Percentiles rank a stretch among this genome's conserved stretches.
Conservation (phyloP, 805 yeast genomes). For the Ogataea nitratoaversa region DNA sequence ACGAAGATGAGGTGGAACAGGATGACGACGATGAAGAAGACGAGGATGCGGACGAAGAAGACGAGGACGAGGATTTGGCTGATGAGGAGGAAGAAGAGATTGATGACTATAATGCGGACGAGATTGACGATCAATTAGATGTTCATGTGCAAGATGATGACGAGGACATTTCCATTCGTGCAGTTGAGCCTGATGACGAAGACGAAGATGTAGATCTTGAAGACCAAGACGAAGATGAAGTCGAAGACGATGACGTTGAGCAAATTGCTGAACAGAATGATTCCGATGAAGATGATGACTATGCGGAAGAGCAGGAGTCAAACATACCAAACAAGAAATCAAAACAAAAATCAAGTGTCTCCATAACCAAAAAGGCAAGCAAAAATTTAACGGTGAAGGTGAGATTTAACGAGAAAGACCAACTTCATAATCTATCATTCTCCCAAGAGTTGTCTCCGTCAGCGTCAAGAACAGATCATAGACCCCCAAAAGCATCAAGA, state of each 20-base stretch:
- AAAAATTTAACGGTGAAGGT: conserved; percentile 28
- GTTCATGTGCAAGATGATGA: conserved; percentile 17
- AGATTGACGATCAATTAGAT: conserved; percentile 18
- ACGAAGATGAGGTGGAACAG: neutral
- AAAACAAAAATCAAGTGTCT: conserved; percentile 1
- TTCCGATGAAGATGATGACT: conserved; percentile 5
- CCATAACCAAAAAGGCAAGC: conserved; percentile 19
- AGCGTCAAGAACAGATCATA: neutral
- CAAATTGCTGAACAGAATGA: no score
- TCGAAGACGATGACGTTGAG: conserved; percentile 1
- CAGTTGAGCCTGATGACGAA: conserved; percentile 3
- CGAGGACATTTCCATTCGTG: conserved; percentile 12
- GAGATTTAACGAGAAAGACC: conserved; percentile 8
- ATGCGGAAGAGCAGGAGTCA: neutral
- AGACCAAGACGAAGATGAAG: conserved; percentile 18
- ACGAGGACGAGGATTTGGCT: conserved; percentile 8
- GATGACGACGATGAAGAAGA: neutral
- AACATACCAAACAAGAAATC: conserved; percentile 1
- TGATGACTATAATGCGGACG: conserved; percentile 14
- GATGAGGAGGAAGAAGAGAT: conserved; percentile 13
- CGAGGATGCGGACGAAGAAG: conserved; percentile 11
- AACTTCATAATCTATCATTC: neutral
- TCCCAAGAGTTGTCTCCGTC: neutral
- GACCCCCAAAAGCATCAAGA: conserved; percentile 1
- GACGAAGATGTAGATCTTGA: conserved; percentile 23